Base-by-base conservation (phyloP, 1,284 basidiomycete species). In the Fomitopsis palustris region DNA sequence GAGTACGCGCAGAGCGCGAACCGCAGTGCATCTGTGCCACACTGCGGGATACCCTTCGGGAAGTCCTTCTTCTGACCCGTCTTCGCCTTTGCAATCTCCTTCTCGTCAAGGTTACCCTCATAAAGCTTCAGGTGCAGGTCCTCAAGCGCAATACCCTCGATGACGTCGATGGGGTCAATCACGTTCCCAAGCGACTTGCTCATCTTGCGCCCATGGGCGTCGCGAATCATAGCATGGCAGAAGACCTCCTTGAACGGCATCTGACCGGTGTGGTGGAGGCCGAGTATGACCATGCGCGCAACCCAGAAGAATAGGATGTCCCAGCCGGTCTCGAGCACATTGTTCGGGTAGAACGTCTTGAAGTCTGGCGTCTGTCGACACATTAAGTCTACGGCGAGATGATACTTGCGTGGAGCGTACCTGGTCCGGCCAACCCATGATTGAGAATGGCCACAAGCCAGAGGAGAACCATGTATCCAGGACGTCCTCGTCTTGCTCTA, bases 241-340 rank as follows among this genome's bases (percentile, higher is more conserved):
- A 93, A 89, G n/a, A 99, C 96, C 77, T 99, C 96, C 61, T 87
- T 84, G 85, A 99, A 99, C 0, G 96, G 97, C 80, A 99, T 85
- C 70, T 90, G 75, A 53, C 84, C 95, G 0, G 97, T 99, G 53
- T 98, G 85, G 63, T 92, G 85, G 70, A 96, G 80, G 57, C 97
- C 96, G 41, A 99, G 88, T 73, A 99, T 82, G 60, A 93, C 96
- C 97, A 99, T 99, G 54, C 96, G 89, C 7, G 97, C 96, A 21
- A 99, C 96, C 97, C 97, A 99, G 87, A 99, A 98, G 84, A 97
- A 97, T 38, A 99, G 77, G 68, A 98, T 99, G 68, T 99, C 97
- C 96, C 97, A 99, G 52, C 97, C 97, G 0, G 97, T 99, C 77
- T 99, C 97, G 51, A 98, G 86, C 52, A 99, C 69, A 21, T 89